Base-by-base conservation (phyloP, 2,329 filamentous ascomycete genomes). In the Alternaria conjuncta region DNA sequence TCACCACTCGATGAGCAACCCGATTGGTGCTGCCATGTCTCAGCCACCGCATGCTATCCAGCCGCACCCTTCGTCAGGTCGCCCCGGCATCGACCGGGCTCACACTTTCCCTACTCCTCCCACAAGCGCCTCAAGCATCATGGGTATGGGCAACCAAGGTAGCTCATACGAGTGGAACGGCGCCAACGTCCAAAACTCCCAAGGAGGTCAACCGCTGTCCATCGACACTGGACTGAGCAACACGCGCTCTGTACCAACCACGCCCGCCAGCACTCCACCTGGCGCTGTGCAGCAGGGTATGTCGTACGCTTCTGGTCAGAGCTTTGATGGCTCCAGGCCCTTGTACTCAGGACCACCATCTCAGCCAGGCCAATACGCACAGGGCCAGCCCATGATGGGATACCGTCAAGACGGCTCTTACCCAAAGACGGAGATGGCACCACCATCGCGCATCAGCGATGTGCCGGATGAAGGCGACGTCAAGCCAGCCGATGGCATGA, bases 21-120 rank as follows among this genome's bases (percentile, higher is more conserved):
- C 87, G 5, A 84, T 88, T 64, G 84, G 84, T 45, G 82, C 84
- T 23, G 85, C 86, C 68, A 84, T 89, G 73, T 89, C 92, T 18
- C 92, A 95, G 73, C 88, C 88, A 46, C 84, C 86, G n/a, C 81
- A 89, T 78, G 82, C 85, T 25, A 88, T 93, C 74, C 87, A 88
- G 55, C 84, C 86, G 36, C 85, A 88, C 67, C 82, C 86, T n/a
- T 82, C 83, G 20, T 77, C 84, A 41, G 84, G 82, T 50, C 89
- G 95, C 46, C 94, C 94, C 8, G 85, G 88, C 7, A 60, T 79
- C 50, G 94, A 97, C 67, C 89, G 95, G 56, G 91, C 94, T 15
- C 92, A 97, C 79, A 97, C 94, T 2, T 97, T 97, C 81, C 94
- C 95, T 4, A 97, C 95, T 4, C 95, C 95, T 36, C 94, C 95